phyloP scores from a whole-genome alignment of 2,329 filamentous ascomycete genomes.

The Cyphellophora attinorum region DNA sequence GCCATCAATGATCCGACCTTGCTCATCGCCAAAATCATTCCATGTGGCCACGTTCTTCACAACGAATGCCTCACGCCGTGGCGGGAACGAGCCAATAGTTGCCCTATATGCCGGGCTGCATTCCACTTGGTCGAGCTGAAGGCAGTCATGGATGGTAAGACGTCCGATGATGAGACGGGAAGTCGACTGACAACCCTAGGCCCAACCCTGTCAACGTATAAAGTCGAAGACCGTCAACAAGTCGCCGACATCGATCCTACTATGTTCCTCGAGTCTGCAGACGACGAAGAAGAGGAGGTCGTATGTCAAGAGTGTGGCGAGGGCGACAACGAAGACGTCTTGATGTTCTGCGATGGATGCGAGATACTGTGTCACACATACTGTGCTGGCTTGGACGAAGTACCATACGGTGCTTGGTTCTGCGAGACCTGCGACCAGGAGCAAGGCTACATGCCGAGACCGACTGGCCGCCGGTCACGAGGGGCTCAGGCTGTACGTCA shows the following conservation, averaged over 20 bases:
- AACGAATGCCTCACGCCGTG: constrained; percentile 87
- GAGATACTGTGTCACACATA: constrained; percentile 84
- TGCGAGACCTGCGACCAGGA: constrained; percentile 67
- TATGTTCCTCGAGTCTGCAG: constrained; percentile 59
- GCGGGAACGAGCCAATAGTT: constrained; percentile 95
- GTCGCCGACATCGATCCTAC: constrained; percentile 80
- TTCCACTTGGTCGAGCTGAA: constrained; percentile 88
- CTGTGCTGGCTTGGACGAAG: constrained; percentile 71
- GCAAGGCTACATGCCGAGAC: constrained; percentile 29
- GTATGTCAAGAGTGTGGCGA: constrained; percentile 80
- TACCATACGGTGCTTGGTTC: constrained; percentile 77
- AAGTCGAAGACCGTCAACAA: constrained; percentile 50
- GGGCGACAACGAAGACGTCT: constrained; percentile 69
- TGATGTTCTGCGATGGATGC: constrained; percentile 86
- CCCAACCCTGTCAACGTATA: constrained; percentile 48
- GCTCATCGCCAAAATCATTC: constrained; percentile 52
- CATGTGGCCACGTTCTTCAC: constrained; percentile 87
- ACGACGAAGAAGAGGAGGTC: constrained; percentile 54
- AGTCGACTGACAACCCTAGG: constrained; percentile 30
- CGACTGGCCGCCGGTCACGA: constrained; percentile 25
- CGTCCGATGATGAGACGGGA: constrained; percentile 7
- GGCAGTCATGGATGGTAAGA: constrained; percentile 68
- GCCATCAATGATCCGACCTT: constrained; percentile 19
- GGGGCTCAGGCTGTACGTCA: constrained; percentile 34
- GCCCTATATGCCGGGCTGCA: constrained; percentile 84